These are phyloP conservation scores for Yamadazyma olivae DNA, from an alignment of 805 yeast species.

Conservation along the genomic window DNA sequence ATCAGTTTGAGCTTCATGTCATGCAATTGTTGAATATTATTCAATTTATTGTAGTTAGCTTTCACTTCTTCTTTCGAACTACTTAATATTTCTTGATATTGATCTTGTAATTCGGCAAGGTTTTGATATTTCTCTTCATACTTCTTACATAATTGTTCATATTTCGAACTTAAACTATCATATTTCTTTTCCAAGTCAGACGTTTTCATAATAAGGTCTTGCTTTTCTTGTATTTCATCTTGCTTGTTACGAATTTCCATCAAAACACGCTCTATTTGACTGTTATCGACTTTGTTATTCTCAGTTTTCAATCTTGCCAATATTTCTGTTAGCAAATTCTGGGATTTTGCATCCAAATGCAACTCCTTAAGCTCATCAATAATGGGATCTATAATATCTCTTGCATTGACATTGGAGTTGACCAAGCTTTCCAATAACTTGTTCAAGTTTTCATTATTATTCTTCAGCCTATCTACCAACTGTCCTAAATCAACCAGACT, in stretches of 20 bases:
- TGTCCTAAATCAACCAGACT: slow-evolving; percentile 34
- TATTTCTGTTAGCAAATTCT: neutral
- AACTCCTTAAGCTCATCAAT: slow-evolving; percentile 23
- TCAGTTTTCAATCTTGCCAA: neutral
- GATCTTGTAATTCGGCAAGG: slow-evolving; percentile 4
- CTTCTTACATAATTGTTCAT: slow-evolving; percentile 6
- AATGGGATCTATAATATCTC: slow-evolving; percentile 23
- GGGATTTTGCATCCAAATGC: slow-evolving; percentile 16
- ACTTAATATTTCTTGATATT: slow-evolving; percentile 7
- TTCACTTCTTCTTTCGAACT: slow-evolving; percentile 2
- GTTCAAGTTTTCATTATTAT: slow-evolving; percentile 36
- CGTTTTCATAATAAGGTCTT: slow-evolving; percentile 2
- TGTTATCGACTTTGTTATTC: neutral
- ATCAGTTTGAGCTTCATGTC: slow-evolving; percentile 7
- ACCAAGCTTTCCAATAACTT: slow-evolving; percentile 32
- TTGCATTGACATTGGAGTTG: slow-evolving; percentile 21
- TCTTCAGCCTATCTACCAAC: slow-evolving; percentile 37
- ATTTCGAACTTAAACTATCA: slow-evolving; percentile 5
- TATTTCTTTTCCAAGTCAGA: slow-evolving; percentile 16
- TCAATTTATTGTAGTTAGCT: slow-evolving; percentile 1
- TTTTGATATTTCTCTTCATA: slow-evolving; percentile 7
- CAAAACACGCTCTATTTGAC: neutral
- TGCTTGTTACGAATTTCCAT: neutral
- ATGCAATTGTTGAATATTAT: slow-evolving; percentile 11
- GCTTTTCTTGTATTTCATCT: slow-evolving; percentile 1